Base-by-base conservation (phyloP, 208 protist species). In the Trypanosoma theileri region DNA sequence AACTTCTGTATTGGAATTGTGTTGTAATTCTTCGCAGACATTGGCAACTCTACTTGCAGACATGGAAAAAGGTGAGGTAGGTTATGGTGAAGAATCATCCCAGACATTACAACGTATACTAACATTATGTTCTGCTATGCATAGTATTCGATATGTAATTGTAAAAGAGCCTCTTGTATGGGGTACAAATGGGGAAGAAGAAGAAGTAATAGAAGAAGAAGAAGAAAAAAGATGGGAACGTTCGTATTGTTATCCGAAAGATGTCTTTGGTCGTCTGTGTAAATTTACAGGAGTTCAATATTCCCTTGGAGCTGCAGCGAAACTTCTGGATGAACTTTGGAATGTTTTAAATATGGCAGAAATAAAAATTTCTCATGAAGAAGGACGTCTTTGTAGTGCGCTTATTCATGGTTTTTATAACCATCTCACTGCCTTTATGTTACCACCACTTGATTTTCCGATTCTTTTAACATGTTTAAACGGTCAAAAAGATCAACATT, bases 331-430 rank as follows among this genome's bases (percentile, higher is more conserved):
- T 66, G 73, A 61, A 42, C 0, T 71, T n/a, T 13, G 56, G 17
- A 16, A 22, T 2, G 13, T 69, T 64, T 28, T 73, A 21, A n/a
- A 42, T 12, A 17, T 17, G 58, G 16, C 13, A 31, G 42, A 45
- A 6, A 12, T 42, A 24, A 53, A 13, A 22, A 22, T 71, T 41
- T 28, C 35, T 61, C 55, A 64, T 45, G 61, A 69, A 48, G 75
- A 89, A 54, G 74, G 79, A 16, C 80, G 85, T 13, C 64, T 94
- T 41, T 84, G 79, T 72, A 86, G 80, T 66, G 79, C 84, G 35
- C 77, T 94, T 22, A 71, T 94, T 45, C 82, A 94, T 71, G 76
- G 89, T 35, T 78, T 94, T 48, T 85, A 84, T 61, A 67, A 80
- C 28, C 73, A 88, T 50, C 62, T 89, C 0, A 66, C 74, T 75